Conservation (phyloP, 2,329 filamentous ascomycete genomes). For the Aureobasidium sp. region DNA sequence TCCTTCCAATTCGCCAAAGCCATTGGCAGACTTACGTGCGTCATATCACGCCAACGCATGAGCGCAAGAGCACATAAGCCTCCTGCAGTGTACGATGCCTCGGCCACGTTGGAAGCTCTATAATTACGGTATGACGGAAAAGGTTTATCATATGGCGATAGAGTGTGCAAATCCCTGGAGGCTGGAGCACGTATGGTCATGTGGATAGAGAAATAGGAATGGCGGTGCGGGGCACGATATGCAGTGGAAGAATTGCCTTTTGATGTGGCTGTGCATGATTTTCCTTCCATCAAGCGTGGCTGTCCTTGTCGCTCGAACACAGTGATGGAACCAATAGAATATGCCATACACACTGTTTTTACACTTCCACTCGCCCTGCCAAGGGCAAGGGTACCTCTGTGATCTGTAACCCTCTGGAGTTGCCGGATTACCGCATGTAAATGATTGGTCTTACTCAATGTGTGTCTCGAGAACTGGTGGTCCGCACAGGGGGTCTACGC, state of each 20-base stretch:
- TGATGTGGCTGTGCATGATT: not conserved
- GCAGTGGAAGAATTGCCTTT: not conserved
- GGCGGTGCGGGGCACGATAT: not conserved
- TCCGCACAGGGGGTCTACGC: not conserved
- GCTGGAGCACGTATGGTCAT: not conserved
- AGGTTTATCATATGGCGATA: not conserved
- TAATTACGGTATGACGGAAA: not conserved
- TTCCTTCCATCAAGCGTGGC: not conserved
- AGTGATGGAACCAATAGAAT: constrained; percentile 1
- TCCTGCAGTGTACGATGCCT: not conserved
- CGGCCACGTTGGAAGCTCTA: not conserved
- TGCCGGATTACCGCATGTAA: not conserved
- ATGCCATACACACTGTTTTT: not conserved
- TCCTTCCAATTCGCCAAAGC: not conserved
- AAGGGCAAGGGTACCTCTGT: not conserved
- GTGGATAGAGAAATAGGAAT: not conserved
- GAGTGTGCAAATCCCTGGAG: not conserved
- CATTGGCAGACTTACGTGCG: not conserved
- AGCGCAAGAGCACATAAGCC: not conserved
- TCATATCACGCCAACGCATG: constrained; percentile 5
- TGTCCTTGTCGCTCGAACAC: not conserved
- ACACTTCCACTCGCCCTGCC: not conserved
- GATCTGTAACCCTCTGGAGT: not conserved
- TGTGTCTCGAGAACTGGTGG: not conserved
- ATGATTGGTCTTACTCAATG: not conserved